A percentile compares a stretch with the other conserved stretches of the same genome.
phyloP scores from a whole-genome alignment of 2,329 filamentous ascomycete genomes.

The Penicillium brasilianum region DNA sequence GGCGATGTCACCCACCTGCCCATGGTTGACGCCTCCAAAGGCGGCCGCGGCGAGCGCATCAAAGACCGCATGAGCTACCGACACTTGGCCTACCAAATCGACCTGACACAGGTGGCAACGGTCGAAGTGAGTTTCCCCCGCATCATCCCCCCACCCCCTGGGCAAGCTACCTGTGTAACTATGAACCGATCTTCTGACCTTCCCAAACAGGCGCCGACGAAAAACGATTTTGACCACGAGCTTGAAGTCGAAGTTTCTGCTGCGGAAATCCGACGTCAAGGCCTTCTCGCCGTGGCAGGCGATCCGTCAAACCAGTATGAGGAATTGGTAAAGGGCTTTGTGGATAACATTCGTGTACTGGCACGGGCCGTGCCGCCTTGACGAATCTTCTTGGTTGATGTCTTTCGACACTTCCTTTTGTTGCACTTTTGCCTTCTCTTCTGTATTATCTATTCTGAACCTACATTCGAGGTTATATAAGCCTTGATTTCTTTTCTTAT shows the following conservation, averaged over 20 bases:
- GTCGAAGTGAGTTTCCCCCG: slow-evolving; percentile 46
- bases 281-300: slow-evolving; percentile 46
- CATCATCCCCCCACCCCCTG: neutral
- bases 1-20: slow-evolving; percentile 65
- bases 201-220: slow-evolving; percentile 34
- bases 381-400: slow-evolving; percentile 18
- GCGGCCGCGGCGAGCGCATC: slow-evolving; percentile 63
- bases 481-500: slow-evolving; percentile 3
- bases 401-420: neutral
- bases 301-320: slow-evolving; percentile 51
- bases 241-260: slow-evolving; percentile 56
- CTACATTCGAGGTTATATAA: slow-evolving; percentile 12
- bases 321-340: slow-evolving; percentile 53
- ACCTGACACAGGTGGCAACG: slow-evolving; percentile 84
- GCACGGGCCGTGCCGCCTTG: slow-evolving; percentile 47
- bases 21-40: slow-evolving; percentile 47
- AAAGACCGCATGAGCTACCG: slow-evolving; percentile 93
- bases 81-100: slow-evolving; percentile 85
- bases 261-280: slow-evolving; percentile 51
- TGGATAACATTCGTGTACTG: slow-evolving; percentile 55
- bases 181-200: slow-evolving; percentile 22
- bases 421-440: slow-evolving; percentile 11
- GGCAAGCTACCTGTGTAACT: slow-evolving; percentile 15
- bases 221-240: slow-evolving; percentile 53
- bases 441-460: slow-evolving; percentile 27